Conservation (phyloP, 2,329 filamentous ascomycete genomes). For the Epichloe sibirici region DNA sequence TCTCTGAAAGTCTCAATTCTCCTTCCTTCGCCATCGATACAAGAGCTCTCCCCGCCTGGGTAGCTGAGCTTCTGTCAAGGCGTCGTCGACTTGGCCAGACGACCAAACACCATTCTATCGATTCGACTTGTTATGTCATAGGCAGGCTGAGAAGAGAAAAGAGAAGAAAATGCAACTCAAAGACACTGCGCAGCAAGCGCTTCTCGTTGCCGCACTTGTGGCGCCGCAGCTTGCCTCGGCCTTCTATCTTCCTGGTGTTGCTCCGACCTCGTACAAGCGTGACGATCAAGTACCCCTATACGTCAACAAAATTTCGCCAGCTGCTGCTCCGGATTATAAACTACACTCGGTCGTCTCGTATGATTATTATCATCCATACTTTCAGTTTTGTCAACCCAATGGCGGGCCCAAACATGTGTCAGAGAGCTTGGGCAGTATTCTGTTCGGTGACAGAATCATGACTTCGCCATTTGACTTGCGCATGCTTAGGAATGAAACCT, state of each 20-base stretch:
- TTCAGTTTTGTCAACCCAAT: conserved; percentile 78
- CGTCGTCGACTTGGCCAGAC: neutral
- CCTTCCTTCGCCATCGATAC: neutral
- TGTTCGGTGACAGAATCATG: conserved; percentile 94
- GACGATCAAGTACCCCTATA: conserved; percentile 74
- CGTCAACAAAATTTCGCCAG: conserved; percentile 86
- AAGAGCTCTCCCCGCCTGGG: neutral
- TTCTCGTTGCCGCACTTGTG: conserved; percentile 37
- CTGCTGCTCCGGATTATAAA: conserved; percentile 66
- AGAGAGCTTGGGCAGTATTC: conserved; percentile 78
- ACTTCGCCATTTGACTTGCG: conserved; percentile 86
- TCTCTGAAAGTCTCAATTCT: neutral
- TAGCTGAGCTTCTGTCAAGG: neutral
- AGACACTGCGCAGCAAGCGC: conserved; percentile 35
- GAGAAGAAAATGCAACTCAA: conserved; percentile 30
- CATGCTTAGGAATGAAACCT: conserved; percentile 80
- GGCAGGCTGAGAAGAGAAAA: neutral
- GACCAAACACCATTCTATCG: neutral
- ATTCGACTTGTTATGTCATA: conserved; percentile 4
- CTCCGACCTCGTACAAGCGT: conserved; percentile 78
- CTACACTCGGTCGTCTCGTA: conserved; percentile 89
- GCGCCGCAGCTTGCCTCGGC: conserved; percentile 48
- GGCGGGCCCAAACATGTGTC: conserved; percentile 67
- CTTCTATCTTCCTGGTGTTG: conserved; percentile 94
- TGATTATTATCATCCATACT: conserved; percentile 85